A percentile compares a stretch with the other conserved stretches of the same genome.
phyloP scores from a whole-genome alignment of 352 stramenopile species.

The Phytophthora niederhauseri region DNA sequence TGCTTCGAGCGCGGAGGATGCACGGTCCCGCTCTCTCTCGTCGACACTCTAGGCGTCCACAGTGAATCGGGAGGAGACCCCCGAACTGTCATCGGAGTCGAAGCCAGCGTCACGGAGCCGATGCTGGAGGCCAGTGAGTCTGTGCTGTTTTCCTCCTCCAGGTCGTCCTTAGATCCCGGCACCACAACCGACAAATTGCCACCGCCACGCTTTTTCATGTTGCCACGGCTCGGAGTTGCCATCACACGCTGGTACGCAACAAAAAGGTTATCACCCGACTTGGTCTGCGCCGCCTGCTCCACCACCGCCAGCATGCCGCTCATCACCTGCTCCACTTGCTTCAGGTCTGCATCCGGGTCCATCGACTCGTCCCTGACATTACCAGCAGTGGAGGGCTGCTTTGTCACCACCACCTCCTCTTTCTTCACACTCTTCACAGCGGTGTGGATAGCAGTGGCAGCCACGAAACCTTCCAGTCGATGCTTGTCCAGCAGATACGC shows the following conservation, averaged over 20 bases:
- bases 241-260: constrained; percentile 20
- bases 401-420: constrained; percentile 6
- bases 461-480: constrained; percentile 18
- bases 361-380: constrained; percentile 16
- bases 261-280: constrained; percentile 16
- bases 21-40: constrained; percentile 13
- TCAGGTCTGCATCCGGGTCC: constrained; percentile 3
- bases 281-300: constrained; percentile 26
- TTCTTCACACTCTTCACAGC: neutral
- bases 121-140: constrained; percentile 63
- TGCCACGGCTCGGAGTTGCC: neutral
- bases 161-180: constrained; percentile 7
- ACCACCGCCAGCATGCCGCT: constrained; percentile 34
- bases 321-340: constrained; percentile 37
- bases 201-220: constrained; percentile 11
- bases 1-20: constrained; percentile 26
- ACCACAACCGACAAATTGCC: constrained; percentile 14
- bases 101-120: constrained; percentile 46
- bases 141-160: constrained; percentile 45
- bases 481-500: constrained; percentile 21
- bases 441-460: neutral
- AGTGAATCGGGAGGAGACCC: constrained; percentile 11
- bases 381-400: constrained; percentile 1
- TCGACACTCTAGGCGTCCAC: constrained; percentile 6
- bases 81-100: constrained; percentile 31